Conservation (phyloP, 2,329 filamentous ascomycete species). For the Chaetomium strumarium region DNA sequence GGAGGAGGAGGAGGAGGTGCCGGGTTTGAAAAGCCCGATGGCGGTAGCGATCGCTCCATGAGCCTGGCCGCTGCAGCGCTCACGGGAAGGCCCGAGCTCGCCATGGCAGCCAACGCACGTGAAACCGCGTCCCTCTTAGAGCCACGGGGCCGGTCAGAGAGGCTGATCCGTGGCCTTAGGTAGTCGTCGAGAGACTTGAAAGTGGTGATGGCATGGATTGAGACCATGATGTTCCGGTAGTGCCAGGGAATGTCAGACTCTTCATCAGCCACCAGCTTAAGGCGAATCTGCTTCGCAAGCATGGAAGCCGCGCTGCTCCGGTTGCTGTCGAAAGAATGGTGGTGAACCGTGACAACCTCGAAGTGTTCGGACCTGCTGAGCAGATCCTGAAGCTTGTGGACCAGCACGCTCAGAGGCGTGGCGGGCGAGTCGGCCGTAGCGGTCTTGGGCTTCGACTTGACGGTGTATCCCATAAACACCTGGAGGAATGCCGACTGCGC, state of each 20-base stretch:
- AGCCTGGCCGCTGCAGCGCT: constrained; percentile 43
- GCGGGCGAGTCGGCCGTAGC: constrained; percentile 62
- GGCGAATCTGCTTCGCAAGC: constrained; percentile 89
- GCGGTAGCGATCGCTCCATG: constrained; percentile 36
- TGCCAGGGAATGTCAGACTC: constrained; percentile 81
- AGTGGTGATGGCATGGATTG: constrained; percentile 95
- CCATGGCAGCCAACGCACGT: constrained; percentile 68
- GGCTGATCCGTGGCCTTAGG: constrained; percentile 77
- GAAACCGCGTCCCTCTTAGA: constrained; percentile 59
- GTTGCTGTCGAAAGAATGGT: constrained; percentile 84
- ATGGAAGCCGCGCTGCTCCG: constrained; percentile 89
- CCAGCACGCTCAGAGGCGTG: constrained; percentile 83
- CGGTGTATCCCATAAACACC: constrained; percentile 78
- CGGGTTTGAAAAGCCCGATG: constrained; percentile 20
- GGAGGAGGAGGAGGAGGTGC: constrained; percentile 34
- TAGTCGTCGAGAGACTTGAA: constrained; percentile 98
- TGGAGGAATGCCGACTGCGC: constrained; percentile 82
- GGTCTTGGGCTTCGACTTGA: constrained; percentile 60
- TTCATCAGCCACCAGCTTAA: constrained; percentile 84
- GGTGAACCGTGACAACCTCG: constrained; percentile 91
- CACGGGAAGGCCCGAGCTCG: constrained; percentile 60
- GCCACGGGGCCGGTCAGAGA: constrained; percentile 67
- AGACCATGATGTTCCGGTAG: constrained; percentile 95
- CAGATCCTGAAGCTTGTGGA: constrained; percentile 91
- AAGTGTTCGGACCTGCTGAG: constrained; percentile 97